Evolutionary conservation across 2,329 filamentous ascomycete species (phyloP).

Genomic region (Rhinocladiella mackenziei): DNA sequence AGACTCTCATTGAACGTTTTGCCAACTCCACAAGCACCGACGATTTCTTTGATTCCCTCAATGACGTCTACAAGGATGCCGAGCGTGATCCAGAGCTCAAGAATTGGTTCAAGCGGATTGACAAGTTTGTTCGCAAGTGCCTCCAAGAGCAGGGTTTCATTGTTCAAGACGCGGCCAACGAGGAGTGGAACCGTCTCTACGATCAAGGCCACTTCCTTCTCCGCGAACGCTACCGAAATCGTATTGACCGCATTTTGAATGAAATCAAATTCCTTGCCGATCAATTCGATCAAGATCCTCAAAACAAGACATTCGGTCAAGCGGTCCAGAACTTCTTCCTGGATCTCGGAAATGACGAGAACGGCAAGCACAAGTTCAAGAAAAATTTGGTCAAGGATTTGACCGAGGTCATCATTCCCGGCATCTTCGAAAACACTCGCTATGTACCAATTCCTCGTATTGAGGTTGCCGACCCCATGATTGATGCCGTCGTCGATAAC

Average conservation of each 20-base stretch:
- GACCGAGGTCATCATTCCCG: slow-evolving; percentile 78
- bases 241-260: slow-evolving; percentile 81
- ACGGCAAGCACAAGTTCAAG: slow-evolving; percentile 86
- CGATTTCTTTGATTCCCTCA: slow-evolving; percentile 79
- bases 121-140: slow-evolving; percentile 74
- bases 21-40: slow-evolving; percentile 89
- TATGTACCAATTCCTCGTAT: slow-evolving; percentile 94
- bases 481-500: slow-evolving; percentile 91
- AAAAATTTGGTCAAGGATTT: slow-evolving; percentile 86
- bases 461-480: slow-evolving; percentile 77
- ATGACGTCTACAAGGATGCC: slow-evolving; percentile 79
- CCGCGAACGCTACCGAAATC: slow-evolving; percentile 77
- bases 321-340: slow-evolving; percentile 80
- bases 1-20: slow-evolving; percentile 88
- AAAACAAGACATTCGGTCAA: slow-evolving; percentile 75
- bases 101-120: slow-evolving; percentile 77
- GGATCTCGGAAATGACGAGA: slow-evolving; percentile 81
- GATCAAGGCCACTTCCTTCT: slow-evolving; percentile 83
- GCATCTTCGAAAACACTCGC: slow-evolving; percentile 73
- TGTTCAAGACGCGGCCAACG: slow-evolving; percentile 71
- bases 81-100: slow-evolving; percentile 82
- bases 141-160: slow-evolving; percentile 89
- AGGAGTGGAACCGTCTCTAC: slow-evolving; percentile 79
- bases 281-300: slow-evolving; percentile 83
- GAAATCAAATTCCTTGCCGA: slow-evolving; percentile 85